A percentile compares a stretch with the other conserved stretches of the same genome.
Conservation (phyloP, 2,329 filamentous ascomycete genomes). For the Colletotrichum abscissum region DNA sequence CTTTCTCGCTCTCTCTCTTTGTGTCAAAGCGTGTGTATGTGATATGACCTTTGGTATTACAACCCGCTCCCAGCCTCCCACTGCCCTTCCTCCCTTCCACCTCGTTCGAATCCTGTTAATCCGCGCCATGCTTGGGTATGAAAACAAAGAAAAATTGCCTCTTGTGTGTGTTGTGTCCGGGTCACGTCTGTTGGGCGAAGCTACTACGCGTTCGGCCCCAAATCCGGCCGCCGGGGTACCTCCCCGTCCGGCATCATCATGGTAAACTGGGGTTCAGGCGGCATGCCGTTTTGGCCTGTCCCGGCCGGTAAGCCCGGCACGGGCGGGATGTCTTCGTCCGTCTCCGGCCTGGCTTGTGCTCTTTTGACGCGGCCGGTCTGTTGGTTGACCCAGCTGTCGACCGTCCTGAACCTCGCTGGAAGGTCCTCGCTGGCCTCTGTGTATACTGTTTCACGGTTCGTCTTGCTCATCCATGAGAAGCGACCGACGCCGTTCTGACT, state of each 20-base stretch:
- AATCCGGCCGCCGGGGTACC: conserved; percentile 55
- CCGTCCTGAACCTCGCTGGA: conserved; percentile 66
- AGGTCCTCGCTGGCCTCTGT: conserved; percentile 65
- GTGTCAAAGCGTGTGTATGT: conserved; percentile 7
- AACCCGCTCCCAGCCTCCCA: neutral
- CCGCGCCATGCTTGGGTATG: conserved; percentile 32
- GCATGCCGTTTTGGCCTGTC: conserved; percentile 48
- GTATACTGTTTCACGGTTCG: conserved; percentile 61
- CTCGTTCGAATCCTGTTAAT: neutral
- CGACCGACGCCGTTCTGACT: conserved; percentile 39
- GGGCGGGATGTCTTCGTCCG: conserved; percentile 49
- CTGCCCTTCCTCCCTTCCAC: neutral
- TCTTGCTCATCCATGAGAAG: conserved; percentile 50
- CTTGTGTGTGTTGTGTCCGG: neutral
- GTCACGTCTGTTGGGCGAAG: neutral
- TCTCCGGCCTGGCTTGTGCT: conserved; percentile 52
- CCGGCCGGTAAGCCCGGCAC: conserved; percentile 49
- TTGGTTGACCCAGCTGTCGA: conserved; percentile 74
- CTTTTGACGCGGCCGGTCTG: conserved; percentile 67
- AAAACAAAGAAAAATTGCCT: conserved; percentile 32
- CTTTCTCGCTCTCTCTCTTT: neutral
- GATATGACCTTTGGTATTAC: conserved; percentile 26
- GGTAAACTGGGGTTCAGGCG: conserved; percentile 58
- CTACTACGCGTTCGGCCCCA: conserved; percentile 14
- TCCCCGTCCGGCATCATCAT: conserved; percentile 65